Evolutionary conservation across 345 rosid species (phyloP).

Genomic region (Linum tenue): DNA sequence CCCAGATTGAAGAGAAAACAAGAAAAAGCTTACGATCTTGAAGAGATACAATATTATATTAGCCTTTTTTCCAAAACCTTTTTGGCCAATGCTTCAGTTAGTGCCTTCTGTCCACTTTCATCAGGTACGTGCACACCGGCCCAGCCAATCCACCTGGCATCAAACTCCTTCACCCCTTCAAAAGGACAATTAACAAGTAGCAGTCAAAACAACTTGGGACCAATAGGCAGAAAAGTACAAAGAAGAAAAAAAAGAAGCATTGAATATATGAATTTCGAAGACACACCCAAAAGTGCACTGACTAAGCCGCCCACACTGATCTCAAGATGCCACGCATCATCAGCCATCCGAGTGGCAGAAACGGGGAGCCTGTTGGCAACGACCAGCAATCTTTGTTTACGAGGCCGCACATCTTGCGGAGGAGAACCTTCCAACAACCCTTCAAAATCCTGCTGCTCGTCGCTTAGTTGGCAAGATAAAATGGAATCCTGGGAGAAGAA

Average conservation of each 20-base stretch:
- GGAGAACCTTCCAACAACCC: constrained; percentile 19
- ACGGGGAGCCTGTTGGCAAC: constrained; percentile 56
- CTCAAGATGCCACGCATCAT: constrained; percentile 45
- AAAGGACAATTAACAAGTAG: constrained; percentile 3
- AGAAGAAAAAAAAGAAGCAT: neutral
- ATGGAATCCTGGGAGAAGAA: constrained; percentile 14
- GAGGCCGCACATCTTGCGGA: constrained; percentile 20
- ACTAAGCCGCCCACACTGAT: constrained; percentile 48
- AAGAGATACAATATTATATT: neutral
- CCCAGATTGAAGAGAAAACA: neutral
- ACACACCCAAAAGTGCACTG: constrained; percentile 47
- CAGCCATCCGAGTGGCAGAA: constrained; percentile 40
- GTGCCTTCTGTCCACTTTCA: constrained; percentile 36
- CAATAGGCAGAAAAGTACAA: neutral
- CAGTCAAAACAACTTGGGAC: neutral
- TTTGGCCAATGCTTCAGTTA: constrained; percentile 44
- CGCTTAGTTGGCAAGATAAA: constrained; percentile 4
- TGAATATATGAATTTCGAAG: constrained; percentile 3
- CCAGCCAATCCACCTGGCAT: constrained; percentile 63
- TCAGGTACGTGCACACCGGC: constrained; percentile 58
- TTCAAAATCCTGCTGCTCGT: constrained; percentile 21
- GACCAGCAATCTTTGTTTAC: constrained; percentile 47
- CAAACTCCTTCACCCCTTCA: constrained; percentile 49
- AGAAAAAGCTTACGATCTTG: neutral
- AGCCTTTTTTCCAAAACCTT: constrained; percentile 24